Percentiles rank a stretch among this genome's conserved stretches.
Conservation (phyloP, 495 filamentous ascomycete genomes). For the Penicillium macrosclerotiorum region DNA sequence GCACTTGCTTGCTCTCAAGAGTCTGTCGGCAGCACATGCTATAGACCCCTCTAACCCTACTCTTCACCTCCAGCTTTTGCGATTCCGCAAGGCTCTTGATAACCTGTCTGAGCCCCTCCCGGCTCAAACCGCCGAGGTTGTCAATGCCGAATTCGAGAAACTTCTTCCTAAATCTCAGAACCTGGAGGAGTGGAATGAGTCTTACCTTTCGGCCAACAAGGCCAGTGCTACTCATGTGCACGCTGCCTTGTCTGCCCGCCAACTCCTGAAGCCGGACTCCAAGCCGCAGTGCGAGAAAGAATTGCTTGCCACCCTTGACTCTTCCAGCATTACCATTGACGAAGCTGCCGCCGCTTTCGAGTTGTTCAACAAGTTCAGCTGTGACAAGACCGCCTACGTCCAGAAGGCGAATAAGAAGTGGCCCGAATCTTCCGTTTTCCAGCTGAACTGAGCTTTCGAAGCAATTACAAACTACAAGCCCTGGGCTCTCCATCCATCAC, state of each 20-base stretch:
- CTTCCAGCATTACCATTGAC: conserved; percentile 52
- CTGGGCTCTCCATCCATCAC: too few species aligned
- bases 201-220: conserved; percentile 61
- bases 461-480: too few species aligned
- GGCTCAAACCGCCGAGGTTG: conserved; percentile 59
- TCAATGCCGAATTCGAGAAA: conserved; percentile 63
- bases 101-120: conserved; percentile 53
- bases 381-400: conserved; percentile 56
- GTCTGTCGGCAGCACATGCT: conserved; percentile 67
- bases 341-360: conserved; percentile 60
- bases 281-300: conserved; percentile 59
- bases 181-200: conserved; percentile 65
- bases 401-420: conserved; percentile 66
- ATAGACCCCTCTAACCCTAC: conserved; percentile 71
- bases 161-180: conserved; percentile 54
- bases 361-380: conserved; percentile 60
- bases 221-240: conserved; percentile 62
- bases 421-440: conserved; percentile 66
- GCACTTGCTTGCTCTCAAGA: conserved; percentile 79
- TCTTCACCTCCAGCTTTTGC: conserved; percentile 71
- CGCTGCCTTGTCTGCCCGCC: conserved; percentile 58
- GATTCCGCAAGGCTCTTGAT: conserved; percentile 65
- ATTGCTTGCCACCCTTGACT: conserved; percentile 54
- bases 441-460: conserved; percentile 21
- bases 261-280: conserved; percentile 56